phyloP scores from a whole-genome alignment of 129 eudicot genomes.

The Mikania micrantha region DNA sequence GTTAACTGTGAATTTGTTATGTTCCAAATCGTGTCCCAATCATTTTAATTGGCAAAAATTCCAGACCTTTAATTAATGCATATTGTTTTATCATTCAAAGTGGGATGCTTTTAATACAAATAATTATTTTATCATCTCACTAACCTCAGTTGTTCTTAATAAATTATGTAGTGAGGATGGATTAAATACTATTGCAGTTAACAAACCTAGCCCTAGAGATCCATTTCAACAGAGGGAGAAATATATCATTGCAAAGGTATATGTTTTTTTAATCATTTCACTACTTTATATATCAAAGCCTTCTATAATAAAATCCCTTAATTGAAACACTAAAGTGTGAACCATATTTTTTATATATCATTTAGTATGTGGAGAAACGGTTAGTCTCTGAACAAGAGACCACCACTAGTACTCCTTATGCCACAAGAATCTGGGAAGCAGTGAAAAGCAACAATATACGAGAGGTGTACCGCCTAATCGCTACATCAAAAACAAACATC shows the following conservation, averaged over 20 bases:
- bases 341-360: no score
- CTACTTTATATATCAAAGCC: no score
- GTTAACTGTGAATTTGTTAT: no score
- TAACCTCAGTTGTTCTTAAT: constrained; percentile 3
- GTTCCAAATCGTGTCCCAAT: no score
- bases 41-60: no score
- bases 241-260: constrained; percentile 83
- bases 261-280: no score
- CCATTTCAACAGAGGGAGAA: constrained; percentile 62
- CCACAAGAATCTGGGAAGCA: constrained; percentile 79
- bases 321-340: no score
- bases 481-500: constrained; percentile 40
- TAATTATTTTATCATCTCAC: constrained; percentile 7
- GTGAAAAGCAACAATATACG: constrained; percentile 51
- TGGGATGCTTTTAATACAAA: not conserved
- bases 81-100: no score
- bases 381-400: constrained; percentile 45
- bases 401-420: constrained; percentile 23
- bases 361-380: constrained; percentile 74
- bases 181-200: constrained; percentile 27
- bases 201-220: constrained; percentile 62
- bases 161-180: constrained; percentile 35
- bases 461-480: constrained; percentile 62
- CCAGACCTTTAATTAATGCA: no score
- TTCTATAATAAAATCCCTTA: no score